phyloP scores from a whole-genome alignment of 148 eudicot species.

The Diospyros kaki region DNA sequence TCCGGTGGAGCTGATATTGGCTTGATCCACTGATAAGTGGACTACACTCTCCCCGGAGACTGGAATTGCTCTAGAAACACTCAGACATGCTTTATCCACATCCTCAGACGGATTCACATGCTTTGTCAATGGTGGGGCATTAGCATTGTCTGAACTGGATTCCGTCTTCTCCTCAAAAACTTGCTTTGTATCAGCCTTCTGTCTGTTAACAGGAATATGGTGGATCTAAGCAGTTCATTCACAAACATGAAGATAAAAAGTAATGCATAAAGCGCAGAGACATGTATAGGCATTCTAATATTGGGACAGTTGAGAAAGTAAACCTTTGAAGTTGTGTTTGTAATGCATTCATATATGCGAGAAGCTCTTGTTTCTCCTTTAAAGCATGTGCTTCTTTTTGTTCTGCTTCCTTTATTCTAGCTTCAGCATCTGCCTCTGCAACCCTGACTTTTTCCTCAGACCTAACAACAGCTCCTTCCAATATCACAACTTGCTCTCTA shows the following conservation, averaged over 20 bases:
- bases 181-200: constrained; percentile 61
- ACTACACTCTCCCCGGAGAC: constrained; percentile 48
- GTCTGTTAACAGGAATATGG: constrained; percentile 39
- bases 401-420: constrained; percentile 71
- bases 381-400: constrained; percentile 60
- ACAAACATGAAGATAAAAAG: neutral
- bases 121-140: constrained; percentile 60
- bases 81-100: constrained; percentile 89
- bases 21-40: constrained; percentile 42
- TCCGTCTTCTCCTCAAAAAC: constrained; percentile 70
- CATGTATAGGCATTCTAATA: neutral
- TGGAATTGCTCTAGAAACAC: constrained; percentile 54
- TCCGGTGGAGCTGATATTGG: constrained; percentile 38
- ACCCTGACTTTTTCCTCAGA: constrained; percentile 85
- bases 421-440: constrained; percentile 68
- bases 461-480: constrained; percentile 88
- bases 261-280: neutral
- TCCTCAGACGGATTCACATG: constrained; percentile 83
- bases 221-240: too few species aligned
- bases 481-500: constrained; percentile 79
- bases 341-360: constrained; percentile 61
- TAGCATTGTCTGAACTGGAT: constrained; percentile 52
- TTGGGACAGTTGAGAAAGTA: constrained; percentile 5
- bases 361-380: constrained; percentile 80
- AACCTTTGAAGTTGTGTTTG: constrained; percentile 86